Percentiles rank a stretch among this genome's conserved stretches.
phyloP scores from a whole-genome alignment of 1,139 yeast genomes.

The Yamadazyma sp. region DNA sequence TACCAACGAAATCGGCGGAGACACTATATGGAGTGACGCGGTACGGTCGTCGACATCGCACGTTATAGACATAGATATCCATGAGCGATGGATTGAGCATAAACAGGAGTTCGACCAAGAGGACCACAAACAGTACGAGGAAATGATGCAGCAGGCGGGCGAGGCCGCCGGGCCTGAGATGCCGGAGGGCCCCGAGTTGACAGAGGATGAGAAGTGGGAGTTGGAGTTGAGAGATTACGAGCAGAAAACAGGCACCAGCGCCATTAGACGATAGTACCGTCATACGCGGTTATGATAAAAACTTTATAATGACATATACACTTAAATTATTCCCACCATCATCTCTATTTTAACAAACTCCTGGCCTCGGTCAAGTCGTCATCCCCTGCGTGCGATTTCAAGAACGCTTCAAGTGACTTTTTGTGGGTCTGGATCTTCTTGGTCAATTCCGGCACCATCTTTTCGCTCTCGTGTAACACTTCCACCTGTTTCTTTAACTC shows the following conservation, averaged over 20 bases:
- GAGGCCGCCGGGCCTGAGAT: conserved; percentile 17
- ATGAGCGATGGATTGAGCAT: conserved; percentile 93
- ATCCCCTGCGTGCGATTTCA: conserved; percentile 42
- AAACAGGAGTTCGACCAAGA: conserved; percentile 71
- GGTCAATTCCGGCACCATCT: conserved; percentile 64
- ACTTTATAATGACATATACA: too few species aligned
- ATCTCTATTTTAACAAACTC: conserved; percentile 17
- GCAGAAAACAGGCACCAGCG: conserved; percentile 13
- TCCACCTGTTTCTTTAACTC: conserved; percentile 66
- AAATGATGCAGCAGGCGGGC: conserved; percentile 24
- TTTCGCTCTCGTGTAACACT: conserved; percentile 66
- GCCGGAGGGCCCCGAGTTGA: conserved; percentile 29
- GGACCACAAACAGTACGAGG: conserved; percentile 50
- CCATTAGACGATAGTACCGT: conserved; percentile 6
- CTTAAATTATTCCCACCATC: too few species aligned
- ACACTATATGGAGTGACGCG: conserved; percentile 94
- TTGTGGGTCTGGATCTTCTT: conserved; percentile 52
- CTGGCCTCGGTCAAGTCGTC: conserved; percentile 48
- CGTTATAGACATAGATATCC: conserved; percentile 66
- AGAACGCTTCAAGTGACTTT: conserved; percentile 37
- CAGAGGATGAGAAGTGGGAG: conserved; percentile 75
- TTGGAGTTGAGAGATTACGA: conserved; percentile 60
- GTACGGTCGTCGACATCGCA: conserved; percentile 68
- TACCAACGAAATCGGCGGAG: conserved; percentile 90
- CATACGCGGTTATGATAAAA: background rate